phyloP scores from a whole-genome alignment of 176 grass and related monocot genomes.

The Oryza meridionalis region DNA sequence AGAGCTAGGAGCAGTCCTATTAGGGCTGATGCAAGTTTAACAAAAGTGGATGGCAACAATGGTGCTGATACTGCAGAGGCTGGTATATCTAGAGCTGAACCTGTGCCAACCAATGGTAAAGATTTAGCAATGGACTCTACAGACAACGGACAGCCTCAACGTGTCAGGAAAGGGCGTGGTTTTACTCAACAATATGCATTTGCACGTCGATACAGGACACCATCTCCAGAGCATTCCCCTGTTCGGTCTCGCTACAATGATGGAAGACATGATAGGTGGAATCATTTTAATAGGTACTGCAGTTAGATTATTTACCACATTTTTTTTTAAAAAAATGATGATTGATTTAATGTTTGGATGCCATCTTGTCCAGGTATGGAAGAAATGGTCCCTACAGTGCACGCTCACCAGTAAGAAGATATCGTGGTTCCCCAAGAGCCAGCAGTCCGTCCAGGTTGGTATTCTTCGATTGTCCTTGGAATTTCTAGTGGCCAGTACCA shows the following conservation, averaged over 20 bases:
- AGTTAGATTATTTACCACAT: background rate
- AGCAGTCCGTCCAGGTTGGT: slow-evolving; percentile 67
- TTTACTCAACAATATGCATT: slow-evolving; percentile 72
- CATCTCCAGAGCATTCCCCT: slow-evolving; percentile 68
- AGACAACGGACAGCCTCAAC: slow-evolving; percentile 50
- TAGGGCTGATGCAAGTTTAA: slow-evolving; percentile 27
- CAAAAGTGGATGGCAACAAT: slow-evolving; percentile 15
- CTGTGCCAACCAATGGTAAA: slow-evolving; percentile 46
- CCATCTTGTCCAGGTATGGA: slow-evolving; percentile 47
- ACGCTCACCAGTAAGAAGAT: slow-evolving; percentile 55
- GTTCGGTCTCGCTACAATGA: slow-evolving; percentile 54
- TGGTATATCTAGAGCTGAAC: slow-evolving; percentile 43
- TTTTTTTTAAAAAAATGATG: background rate
- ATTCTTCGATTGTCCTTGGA: background rate
- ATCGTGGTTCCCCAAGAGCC: slow-evolving; percentile 49
- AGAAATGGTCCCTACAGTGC: slow-evolving; percentile 51
- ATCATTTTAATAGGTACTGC: slow-evolving; percentile 63
- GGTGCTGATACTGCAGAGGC: slow-evolving; percentile 37
- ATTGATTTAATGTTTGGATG: slow-evolving; percentile 16
- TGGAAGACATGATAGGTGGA: slow-evolving; percentile 61
- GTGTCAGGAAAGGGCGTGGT: slow-evolving; percentile 81
- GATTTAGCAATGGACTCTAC: slow-evolving; percentile 40
- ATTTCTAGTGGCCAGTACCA: background rate
- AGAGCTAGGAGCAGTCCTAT: slow-evolving; percentile 29
- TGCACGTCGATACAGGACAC: slow-evolving; percentile 71